Base-by-base conservation (phyloP, 371 early-diverging fungal genomes). In the Conidiobolus incongruus region DNA sequence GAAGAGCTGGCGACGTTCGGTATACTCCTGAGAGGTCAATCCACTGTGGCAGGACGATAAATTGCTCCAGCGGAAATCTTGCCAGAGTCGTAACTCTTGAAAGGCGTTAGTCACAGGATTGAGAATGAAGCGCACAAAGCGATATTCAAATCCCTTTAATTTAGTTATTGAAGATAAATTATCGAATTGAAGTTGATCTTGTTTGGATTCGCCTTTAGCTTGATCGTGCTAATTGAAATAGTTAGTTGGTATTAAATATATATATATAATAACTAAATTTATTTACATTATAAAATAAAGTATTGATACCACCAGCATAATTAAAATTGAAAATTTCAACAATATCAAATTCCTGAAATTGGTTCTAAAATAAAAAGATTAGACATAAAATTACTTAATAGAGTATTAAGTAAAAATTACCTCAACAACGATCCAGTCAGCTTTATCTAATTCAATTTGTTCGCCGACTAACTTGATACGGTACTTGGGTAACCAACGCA, bases 401-500 rank as follows among this genome's bases (percentile, higher is more conserved):
- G 16, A 22, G 21, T 13, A 13, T 24, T 36, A 11, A 4, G 4
- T 36, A 19, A 46, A 13, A 41, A 47, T 46, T 61, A 69, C 75
- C 61, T 60, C 57, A 38, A 82, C 63, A 7, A 72, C 70, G 4
- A 86, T 61, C 53, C 68, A 66, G 28, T 68, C 65, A 2, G 90
- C 89, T 12, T 67, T 59, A 34, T 60, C 61, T 37, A 91, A 58
- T 7, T 61, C 54, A 29, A 67, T 76, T 4, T 48, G 54, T 3
- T 42, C 38, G 20, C 77, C 78, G 0, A 72, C 71, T 61, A 74
- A 72, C 13, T 55, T 45, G 28, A 87, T 56, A 61, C 76, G 77
- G 57, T 75, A 62, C 21, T 52, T 53, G 17, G 89, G 85, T 44
- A 87, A 57, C 93, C 93, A 92, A 31, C 86, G 70, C 46, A 72